Conservation (phyloP, 768 basidiomycete genomes). For the Coprinopsis sp. region DNA sequence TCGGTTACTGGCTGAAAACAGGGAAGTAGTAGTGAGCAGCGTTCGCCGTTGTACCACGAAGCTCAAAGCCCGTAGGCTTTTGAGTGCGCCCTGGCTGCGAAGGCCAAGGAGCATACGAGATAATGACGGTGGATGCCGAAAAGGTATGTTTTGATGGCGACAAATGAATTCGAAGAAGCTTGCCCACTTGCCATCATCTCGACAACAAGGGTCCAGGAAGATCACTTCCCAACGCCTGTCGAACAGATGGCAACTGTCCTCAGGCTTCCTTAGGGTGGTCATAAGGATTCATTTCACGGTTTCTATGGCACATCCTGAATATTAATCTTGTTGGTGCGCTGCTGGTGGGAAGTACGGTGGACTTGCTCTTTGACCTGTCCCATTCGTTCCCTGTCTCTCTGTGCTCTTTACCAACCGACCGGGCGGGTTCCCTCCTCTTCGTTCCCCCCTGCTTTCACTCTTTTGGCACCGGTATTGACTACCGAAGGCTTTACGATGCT, state of each 20-base stretch:
- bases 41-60: too few relatives aligned
- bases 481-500: too few relatives aligned
- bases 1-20: not conserved
- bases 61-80: too few relatives aligned
- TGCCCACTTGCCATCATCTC: not conserved
- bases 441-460: conserved; percentile 9
- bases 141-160: not conserved
- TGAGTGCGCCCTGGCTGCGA: too few relatives aligned
- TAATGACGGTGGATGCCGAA: too few relatives aligned
- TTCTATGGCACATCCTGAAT: conserved; percentile 7
- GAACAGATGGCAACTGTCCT: not conserved
- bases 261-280: not conserved
- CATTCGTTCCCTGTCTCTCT: conserved; percentile 9
- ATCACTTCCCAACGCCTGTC: too few relatives aligned
- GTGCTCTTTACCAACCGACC: not conserved
- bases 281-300: not conserved
- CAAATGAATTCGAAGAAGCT: not conserved
- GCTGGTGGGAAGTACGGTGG: too few relatives aligned
- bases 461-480: not conserved
- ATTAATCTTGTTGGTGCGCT: too few relatives aligned
- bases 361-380: too few relatives aligned
- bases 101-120: too few relatives aligned
- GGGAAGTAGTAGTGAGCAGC: not conserved
- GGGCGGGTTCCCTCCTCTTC: conserved; percentile 18
- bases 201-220: too few relatives aligned